Conservation (phyloP, 2,329 filamentous ascomycete species). For the Plenodomus biglobosus region DNA sequence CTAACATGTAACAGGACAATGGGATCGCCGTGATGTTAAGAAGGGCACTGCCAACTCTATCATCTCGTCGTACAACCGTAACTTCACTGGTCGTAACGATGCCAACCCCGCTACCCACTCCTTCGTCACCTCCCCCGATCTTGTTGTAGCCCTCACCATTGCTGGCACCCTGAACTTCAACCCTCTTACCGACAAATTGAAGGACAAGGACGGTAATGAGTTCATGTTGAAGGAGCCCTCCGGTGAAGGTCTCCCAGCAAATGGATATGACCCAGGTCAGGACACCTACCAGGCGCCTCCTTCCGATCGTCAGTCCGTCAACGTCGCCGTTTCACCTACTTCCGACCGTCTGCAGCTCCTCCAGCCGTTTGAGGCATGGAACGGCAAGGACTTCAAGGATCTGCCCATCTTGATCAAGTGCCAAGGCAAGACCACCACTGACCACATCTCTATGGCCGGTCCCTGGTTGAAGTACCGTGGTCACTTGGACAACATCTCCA, state of each 20-base stretch:
- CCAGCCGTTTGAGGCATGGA: conserved; percentile 81
- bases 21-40: conserved; percentile 90
- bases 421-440: conserved; percentile 93
- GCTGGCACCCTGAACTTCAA: conserved; percentile 90
- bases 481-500: conserved; percentile 98
- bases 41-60: conserved; percentile 97
- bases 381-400: conserved; percentile 58
- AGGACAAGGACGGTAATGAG: conserved; percentile 94
- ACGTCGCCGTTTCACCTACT: conserved; percentile 79
- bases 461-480: conserved; percentile 99
- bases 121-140: conserved; percentile 87
- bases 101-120: conserved; percentile 93
- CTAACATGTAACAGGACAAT: conserved; percentile 58
- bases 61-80: conserved; percentile 98
- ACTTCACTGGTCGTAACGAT: conserved; percentile 98
- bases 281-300: conserved; percentile 97
- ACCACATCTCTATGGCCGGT: conserved; percentile 96
- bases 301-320: conserved; percentile 69
- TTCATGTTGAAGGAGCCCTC: conserved; percentile 82
- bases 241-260: conserved; percentile 75
- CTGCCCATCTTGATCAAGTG: conserved; percentile 95
- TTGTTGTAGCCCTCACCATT: conserved; percentile 83
- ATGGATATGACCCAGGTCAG: conserved; percentile 86
- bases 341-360: conserved; percentile 96
- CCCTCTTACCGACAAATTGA: conserved; percentile 86